Evolutionary conservation across 257 asterid species (phyloP), one percentile per base, ranked within the genome.

Genomic region (Echites panduratus): DNA sequence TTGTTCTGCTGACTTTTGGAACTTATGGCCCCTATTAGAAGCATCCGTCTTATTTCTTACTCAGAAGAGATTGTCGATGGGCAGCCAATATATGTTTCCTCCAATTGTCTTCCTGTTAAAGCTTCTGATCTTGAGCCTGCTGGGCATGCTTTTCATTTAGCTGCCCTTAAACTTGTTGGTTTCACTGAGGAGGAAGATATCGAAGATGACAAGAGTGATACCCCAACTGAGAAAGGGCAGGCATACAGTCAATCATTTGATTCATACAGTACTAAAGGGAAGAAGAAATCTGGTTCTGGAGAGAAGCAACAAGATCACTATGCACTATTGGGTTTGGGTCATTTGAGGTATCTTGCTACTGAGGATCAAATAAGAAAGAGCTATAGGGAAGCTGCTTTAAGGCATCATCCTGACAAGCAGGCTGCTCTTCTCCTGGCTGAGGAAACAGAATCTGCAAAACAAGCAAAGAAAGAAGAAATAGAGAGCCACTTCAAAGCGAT

Each of bases 351-450:
- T 80, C 96, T 95, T 73, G 99, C 98, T 0, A 88, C 97, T 48
- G 99, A 95, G 91, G 99, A 95, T 77, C 99, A 90, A 79, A 95
- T 95, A 76, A 73, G 85, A 68, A 95, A 87, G 84, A 87, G 95
- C 72, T 95, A 95, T 32, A 96, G 98, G 0, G 98, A 91, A 80
- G 81, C 95, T 84, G 99, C 99, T 65, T 80, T 95, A 73, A 85
- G 79, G 81, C 90, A 91, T 87, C 98, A 95, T 77, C 99, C 99
- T 5, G 99, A 95, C 86, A 95, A 95, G 86, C 98, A 87, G 78
- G 98, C 93, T 73, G 66, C 90, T 24, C 95, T 89, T 79, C 85
- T 95, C 61, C 95, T 91, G 52, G 88, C 89, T 5, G 98, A 95
- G 85, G 88, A 70, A 79, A 89, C 98, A 0, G 99, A 95, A 84